phyloP scores from a whole-genome alignment of 345 rosid genomes.

The Syzygium jambos region DNA sequence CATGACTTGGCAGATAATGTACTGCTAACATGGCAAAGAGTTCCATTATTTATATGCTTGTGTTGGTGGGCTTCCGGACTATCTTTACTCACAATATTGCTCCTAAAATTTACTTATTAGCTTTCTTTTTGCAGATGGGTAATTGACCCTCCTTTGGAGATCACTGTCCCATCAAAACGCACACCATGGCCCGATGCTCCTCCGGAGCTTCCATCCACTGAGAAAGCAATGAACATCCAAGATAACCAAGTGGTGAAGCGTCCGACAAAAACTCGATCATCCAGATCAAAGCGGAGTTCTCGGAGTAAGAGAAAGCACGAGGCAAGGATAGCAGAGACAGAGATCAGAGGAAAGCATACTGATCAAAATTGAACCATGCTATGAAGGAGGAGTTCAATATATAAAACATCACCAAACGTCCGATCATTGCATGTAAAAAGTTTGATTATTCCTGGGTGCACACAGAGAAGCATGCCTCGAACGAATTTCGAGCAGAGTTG shows the following conservation, averaged over 20 bases:
- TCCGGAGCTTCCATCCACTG: slow-evolving; percentile 67
- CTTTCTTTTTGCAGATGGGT: slow-evolving; percentile 54
- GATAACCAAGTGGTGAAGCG: slow-evolving; percentile 43
- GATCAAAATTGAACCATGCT: slow-evolving; percentile 31
- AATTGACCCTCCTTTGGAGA: slow-evolving; percentile 81
- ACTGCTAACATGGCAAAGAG: background rate
- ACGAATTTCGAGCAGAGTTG: background rate
- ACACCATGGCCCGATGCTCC: slow-evolving; percentile 97
- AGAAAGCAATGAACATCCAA: slow-evolving; percentile 16
- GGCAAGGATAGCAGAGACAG: slow-evolving; percentile 16
- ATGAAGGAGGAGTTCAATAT: slow-evolving; percentile 11
- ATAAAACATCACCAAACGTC: background rate
- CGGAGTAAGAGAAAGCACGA: slow-evolving; percentile 74
- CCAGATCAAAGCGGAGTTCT: slow-evolving; percentile 52
- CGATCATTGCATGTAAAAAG: background rate
- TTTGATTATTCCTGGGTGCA: background rate
- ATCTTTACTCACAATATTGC: background rate
- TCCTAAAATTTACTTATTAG: background rate
- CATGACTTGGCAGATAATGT: background rate
- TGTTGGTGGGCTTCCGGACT: background rate
- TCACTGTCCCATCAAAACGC: slow-evolving; percentile 74
- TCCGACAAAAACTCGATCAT: slow-evolving; percentile 37
- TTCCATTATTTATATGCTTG: background rate
- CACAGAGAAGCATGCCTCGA: background rate
- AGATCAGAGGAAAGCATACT: slow-evolving; percentile 33